These are phyloP conservation scores for Amylostereum areolatum DNA, from an alignment of 1,284 basidiomycete species.

Conservation along the genomic window DNA sequence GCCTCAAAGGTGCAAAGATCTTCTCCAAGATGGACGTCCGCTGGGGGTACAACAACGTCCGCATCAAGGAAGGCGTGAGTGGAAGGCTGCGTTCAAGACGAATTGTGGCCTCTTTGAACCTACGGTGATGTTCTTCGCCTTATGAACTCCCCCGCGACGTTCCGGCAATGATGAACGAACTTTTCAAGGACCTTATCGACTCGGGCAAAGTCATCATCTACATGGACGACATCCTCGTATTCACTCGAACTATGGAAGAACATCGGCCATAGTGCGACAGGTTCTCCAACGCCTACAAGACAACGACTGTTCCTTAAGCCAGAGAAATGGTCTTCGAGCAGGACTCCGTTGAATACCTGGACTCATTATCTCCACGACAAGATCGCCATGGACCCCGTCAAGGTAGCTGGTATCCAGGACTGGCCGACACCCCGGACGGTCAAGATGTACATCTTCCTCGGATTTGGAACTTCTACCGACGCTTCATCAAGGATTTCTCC, in stretches of 20 bases:
- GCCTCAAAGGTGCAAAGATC: no score
- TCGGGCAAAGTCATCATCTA: conserved; percentile 18
- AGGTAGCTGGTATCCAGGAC: conserved; percentile 22
- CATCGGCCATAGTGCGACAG: conserved; percentile 15
- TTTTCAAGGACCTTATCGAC: conserved; percentile 18
- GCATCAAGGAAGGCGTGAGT: conserved; percentile 16
- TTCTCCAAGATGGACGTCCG: no score
- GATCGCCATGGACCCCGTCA: conserved; percentile 28
- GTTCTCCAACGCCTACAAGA: conserved; percentile 27
- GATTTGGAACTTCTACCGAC: conserved; percentile 35
- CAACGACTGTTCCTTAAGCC: conserved; percentile 25
- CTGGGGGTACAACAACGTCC: no score
- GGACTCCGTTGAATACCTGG: conserved; percentile 32
- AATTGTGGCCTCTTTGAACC: conserved; percentile 22
- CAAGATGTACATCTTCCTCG: conserved; percentile 29
- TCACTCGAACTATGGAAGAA: conserved; percentile 8
- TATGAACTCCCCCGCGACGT: conserved; percentile 20
- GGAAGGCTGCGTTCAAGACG: conserved; percentile 21
- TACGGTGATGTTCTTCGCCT: conserved; percentile 24
- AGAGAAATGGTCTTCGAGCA: conserved; percentile 33
- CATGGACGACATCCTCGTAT: conserved; percentile 23
- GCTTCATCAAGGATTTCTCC: conserved; percentile 32
- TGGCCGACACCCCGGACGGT: conserved; percentile 28
- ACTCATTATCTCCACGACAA: conserved; percentile 22
- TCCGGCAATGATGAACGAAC: conserved; percentile 17